Evolutionary conservation across 2,329 filamentous ascomycete genomes (phyloP).

Genomic region (Cytospora chrysosperma): DNA sequence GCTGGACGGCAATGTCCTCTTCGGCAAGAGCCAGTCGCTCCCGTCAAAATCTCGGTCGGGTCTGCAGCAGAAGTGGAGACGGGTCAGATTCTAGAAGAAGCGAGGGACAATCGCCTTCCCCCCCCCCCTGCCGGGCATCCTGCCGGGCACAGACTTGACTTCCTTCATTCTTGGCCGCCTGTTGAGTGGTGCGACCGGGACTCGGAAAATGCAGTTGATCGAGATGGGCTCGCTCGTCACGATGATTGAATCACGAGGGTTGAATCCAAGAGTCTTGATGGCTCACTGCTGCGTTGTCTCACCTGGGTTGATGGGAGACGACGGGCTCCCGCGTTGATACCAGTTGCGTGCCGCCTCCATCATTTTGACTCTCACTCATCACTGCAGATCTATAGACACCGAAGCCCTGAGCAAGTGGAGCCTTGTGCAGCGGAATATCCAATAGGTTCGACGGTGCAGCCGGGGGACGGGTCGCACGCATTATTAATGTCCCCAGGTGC

Average conservation of each 20-base stretch:
- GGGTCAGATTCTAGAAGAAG: not conserved
- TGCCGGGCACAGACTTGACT: not conserved
- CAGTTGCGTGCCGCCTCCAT: no score
- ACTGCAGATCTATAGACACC: not conserved
- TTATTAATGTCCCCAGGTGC: not conserved
- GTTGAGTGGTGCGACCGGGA: no score
- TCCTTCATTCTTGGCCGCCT: not conserved
- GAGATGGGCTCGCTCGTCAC: no score
- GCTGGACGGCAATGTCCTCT: no score
- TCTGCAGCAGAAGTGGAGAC: not conserved
- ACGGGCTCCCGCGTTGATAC: no score
- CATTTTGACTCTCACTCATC: no score
- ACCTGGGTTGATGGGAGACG: not conserved
- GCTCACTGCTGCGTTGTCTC: no score
- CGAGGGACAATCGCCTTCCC: no score
- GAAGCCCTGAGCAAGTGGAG: not conserved
- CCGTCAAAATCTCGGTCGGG: not conserved
- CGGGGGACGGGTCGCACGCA: not conserved
- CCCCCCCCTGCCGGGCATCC: no score
- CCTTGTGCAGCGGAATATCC: not conserved
- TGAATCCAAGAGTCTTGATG: no score
- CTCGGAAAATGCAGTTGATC: no score
- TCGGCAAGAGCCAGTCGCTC: not conserved
- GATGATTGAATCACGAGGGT: no score
- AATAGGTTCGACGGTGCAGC: not conserved